Conservation (phyloP, 2,329 filamentous ascomycete species). For the Diplodia seriata region DNA sequence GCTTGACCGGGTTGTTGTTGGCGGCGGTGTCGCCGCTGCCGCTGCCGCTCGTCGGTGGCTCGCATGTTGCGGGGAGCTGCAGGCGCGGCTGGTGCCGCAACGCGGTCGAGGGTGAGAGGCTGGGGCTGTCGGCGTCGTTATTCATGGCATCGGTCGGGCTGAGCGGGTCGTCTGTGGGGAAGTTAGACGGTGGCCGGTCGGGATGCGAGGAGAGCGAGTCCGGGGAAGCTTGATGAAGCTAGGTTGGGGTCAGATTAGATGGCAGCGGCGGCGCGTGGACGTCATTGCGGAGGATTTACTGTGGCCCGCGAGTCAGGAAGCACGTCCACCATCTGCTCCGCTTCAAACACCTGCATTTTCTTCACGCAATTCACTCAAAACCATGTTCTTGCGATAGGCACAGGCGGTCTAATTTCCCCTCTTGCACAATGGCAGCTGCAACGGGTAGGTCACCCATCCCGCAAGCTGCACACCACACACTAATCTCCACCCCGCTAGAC, state of each 20-base stretch:
- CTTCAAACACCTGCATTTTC: constrained; percentile 5
- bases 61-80: constrained; percentile 80
- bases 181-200: background rate
- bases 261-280: constrained; percentile 5
- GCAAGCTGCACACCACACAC: background rate
- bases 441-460: background rate
- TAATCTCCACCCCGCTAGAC: constrained; percentile 2
- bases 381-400: constrained; percentile 6
- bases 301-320: constrained; percentile 21
- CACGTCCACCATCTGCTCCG: constrained; percentile 15
- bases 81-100: constrained; percentile 51
- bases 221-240: constrained; percentile 1
- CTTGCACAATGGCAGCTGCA: constrained; percentile 18
- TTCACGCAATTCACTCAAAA: background rate
- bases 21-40: constrained; percentile 45
- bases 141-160: constrained; percentile 26
- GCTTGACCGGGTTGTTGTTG: constrained; percentile 71
- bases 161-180: background rate
- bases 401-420: background rate
- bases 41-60: constrained; percentile 70
- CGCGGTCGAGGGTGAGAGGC: constrained; percentile 47
- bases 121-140: constrained; percentile 34
- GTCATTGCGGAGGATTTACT: constrained; percentile 32
- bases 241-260: background rate
- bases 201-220: constrained; percentile 11